Evolutionary conservation across 768 basidiomycete species (phyloP).

Genomic region (Amanita pallidorosea): DNA sequence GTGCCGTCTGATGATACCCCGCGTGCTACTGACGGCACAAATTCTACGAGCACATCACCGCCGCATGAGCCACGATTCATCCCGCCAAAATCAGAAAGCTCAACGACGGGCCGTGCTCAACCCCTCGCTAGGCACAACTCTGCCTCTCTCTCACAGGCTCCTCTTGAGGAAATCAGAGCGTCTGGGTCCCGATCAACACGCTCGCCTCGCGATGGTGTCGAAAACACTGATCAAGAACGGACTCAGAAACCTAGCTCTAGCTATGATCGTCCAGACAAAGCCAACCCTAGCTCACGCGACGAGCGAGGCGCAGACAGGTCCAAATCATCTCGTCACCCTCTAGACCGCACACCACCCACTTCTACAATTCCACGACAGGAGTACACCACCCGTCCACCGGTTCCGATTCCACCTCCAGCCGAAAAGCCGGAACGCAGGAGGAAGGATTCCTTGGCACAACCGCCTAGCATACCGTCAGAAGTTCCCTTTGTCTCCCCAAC

Average conservation of each 20-base stretch:
- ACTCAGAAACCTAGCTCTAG: not conserved
- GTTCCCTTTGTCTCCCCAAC: not conserved
- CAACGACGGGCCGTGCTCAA: not conserved
- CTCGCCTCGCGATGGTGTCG: not conserved
- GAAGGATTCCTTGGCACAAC: constrained; percentile 7
- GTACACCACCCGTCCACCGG: not conserved
- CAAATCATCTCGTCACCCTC: not conserved
- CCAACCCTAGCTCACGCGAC: not conserved
- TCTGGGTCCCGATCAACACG: not conserved
- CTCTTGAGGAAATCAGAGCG: not conserved
- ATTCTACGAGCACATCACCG: not conserved
- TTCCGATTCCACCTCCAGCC: not conserved
- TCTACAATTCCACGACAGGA: not conserved
- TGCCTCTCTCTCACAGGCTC: not conserved
- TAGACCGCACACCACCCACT: not conserved
- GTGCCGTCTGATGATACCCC: not conserved
- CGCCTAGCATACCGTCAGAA: not conserved
- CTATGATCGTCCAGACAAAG: not conserved
- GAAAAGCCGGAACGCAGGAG: constrained; percentile 2
- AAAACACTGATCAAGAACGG: not conserved
- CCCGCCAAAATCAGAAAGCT: not conserved
- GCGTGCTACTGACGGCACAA: not conserved
- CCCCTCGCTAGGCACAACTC: not conserved
- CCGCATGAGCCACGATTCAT: constrained; percentile 1
- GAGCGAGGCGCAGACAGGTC: not conserved